Base-by-base conservation (phyloP, 1,284 basidiomycete species). In the Takashimella koratensis region DNA sequence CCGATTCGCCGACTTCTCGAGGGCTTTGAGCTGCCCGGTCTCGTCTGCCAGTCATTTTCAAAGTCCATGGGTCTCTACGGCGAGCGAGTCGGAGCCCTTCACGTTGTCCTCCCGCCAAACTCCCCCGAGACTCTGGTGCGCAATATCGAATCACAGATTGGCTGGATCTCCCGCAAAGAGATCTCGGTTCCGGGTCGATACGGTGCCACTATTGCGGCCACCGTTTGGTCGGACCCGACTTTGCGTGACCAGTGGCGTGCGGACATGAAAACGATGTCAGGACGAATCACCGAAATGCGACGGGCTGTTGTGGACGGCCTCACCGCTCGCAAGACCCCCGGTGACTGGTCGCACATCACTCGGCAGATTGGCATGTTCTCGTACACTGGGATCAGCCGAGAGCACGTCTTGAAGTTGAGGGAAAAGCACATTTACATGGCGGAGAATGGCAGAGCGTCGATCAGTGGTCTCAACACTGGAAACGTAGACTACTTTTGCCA, bases 11-110 rank as follows among this genome's bases (percentile, higher is more conserved):
- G 49, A n/a, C 24, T 59, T 25, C 27, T 56, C 39, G 53, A 47
- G 16, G 40, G 44, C 23, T 44, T 51, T 13, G 44, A 44, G 5
- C 22, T 58, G 12, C 45, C 57, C n/a, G 47, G 44, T 10, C 23
- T 57, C 8, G 51, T 59, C 26, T 52, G 51, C 41, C 79, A 95
- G 87, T 90, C 87, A 73, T 96, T 94, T 76, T 91, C 93, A 36
- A 96, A 97, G 83, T 96, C 96, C 68, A 91, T 92, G 10, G 94
- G 94, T 5, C 71, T 97, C 73, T 97, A 97, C 71, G 88, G 90
- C 47, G 89, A 94, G 76, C 87, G 92, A 27, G 83, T 91, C 51
- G 91, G 92, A 21, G 88, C 88, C 30, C 78, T 96, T 65, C 88
- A 92, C 74, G 73, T 94, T 48, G 82, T 93, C 36, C 78, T 83